Evolutionary conservation across 257 asterid species (phyloP).

Genomic region (Plantago major): DNA sequence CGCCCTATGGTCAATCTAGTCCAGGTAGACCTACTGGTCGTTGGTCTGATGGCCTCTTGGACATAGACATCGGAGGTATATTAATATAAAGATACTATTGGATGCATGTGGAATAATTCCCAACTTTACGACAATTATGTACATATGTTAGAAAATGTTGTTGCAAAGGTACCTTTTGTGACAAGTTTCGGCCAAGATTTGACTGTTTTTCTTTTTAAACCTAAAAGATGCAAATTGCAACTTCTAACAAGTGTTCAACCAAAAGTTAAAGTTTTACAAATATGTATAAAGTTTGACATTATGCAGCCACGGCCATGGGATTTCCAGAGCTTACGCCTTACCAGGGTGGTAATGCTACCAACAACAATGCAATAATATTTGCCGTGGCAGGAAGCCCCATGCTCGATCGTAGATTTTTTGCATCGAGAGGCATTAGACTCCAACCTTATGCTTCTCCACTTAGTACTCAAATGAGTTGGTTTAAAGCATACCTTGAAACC

Average conservation of each 20-base stretch:
- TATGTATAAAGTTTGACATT: background rate
- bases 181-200: background rate
- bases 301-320: slow-evolving; percentile 20
- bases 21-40: slow-evolving; percentile 1
- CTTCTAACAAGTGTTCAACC: background rate
- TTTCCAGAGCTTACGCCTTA: slow-evolving; percentile 21
- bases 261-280: background rate
- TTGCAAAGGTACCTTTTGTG: background rate
- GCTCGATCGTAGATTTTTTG: slow-evolving; percentile 14
- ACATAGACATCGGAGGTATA: background rate
- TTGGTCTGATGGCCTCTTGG: slow-evolving; percentile 13
- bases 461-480: slow-evolving; percentile 25
- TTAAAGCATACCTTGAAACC: slow-evolving; percentile 15
- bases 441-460: slow-evolving; percentile 19
- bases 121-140: no score
- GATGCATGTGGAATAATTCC: no score
- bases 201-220: background rate
- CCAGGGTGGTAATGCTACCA: slow-evolving; percentile 13
- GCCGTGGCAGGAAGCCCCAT: slow-evolving; percentile 27
- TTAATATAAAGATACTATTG: no score
- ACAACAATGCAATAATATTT: slow-evolving; percentile 19
- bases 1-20: slow-evolving; percentile 12
- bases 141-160: no score
- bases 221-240: background rate
- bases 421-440: slow-evolving; percentile 8